Base-by-base conservation (phyloP, 2,329 filamentous ascomycete species). In the Mycosphaerella arachidis region DNA sequence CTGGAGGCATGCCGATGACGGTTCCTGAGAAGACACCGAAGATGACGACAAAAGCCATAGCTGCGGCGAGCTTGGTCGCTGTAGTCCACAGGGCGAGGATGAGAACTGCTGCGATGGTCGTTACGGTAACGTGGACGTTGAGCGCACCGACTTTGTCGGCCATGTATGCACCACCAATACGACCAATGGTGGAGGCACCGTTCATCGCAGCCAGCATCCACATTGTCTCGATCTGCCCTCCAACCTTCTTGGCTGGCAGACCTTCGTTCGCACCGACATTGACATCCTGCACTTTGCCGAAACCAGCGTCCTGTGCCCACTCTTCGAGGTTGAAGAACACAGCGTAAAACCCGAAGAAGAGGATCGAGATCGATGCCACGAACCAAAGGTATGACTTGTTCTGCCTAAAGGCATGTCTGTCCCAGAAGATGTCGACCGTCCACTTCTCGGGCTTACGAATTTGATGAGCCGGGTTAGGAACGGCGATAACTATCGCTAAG, bases 261-360 rank as follows among this genome's bases (percentile, higher is more conserved):
- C 63, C 56, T 2, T 63, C 45, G 20, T 67, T 62, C 9, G 46
- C 20, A 29, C 67, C 65, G n/a, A 64, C 63, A 30, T 52, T 52
- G 27, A 30, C 30, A 18, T 52, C 29, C 30, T 29, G 27, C 10
- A 57, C 57, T 16, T 59, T 56, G 18, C 77, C 78, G 45, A 78
- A 74, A 8, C 77, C 77, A 27, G 67, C 68, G 10, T 71, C 66
- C 16, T 77, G 73, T 20, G 80, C 79, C 80, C 80, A 82, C 70
- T 81, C 79, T 67, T 81, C 79, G 31, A 82, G 74, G 61, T 80
- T 81, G 73, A 82, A 82, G 71, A 81, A 81, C 20, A 82, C 70
- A 3, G 78, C 76, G 61, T 82, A 82, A 67, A 81, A 82, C 24
- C 80, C 80, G 53, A 81, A 74, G 72, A 81, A 82, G 51, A 81